A percentile compares a stretch with the other conserved stretches of the same genome.
Evolutionary conservation across 2,329 filamentous ascomycete species (phyloP).

Genomic region (Colletotrichum godetiae): DNA sequence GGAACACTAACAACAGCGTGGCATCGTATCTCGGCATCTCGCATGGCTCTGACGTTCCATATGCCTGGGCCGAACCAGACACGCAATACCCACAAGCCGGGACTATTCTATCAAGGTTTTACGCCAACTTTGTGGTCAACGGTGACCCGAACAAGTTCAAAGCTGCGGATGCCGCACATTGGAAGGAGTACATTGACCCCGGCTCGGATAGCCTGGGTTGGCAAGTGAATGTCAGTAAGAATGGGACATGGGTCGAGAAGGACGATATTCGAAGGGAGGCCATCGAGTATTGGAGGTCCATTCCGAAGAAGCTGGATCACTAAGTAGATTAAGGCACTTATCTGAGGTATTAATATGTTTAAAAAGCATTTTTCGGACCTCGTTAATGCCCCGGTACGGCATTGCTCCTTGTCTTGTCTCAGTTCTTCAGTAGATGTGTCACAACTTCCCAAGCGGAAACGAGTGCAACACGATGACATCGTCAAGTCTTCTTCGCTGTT

Average conservation of each 20-base stretch:
- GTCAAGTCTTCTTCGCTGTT: rapidly evolving
- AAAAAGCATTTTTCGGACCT: no score
- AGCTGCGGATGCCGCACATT: slow-evolving; percentile 37
- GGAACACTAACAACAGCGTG: slow-evolving; percentile 49
- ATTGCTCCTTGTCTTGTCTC: no score
- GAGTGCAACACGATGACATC: neutral
- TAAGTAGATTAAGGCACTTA: neutral
- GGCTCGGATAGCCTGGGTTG: neutral
- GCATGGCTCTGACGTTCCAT: slow-evolving; percentile 8
- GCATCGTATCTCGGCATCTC: slow-evolving; percentile 43
- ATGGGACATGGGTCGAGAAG: slow-evolving; percentile 5
- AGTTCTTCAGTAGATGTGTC: no score
- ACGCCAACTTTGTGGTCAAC: slow-evolving; percentile 49
- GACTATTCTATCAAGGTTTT: slow-evolving; percentile 32
- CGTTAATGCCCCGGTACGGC: no score
- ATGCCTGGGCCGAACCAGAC: slow-evolving; percentile 14
- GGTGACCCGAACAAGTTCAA: slow-evolving; percentile 47
- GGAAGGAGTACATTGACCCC: slow-evolving; percentile 22
- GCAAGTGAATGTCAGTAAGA: slow-evolving; percentile 16
- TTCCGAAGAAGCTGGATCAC: slow-evolving; percentile 4
- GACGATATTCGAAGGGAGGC: slow-evolving; percentile 14
- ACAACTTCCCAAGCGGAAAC: neutral
- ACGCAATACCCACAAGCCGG: slow-evolving; percentile 11
- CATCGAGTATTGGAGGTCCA: slow-evolving; percentile 18
- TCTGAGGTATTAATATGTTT: no score